phyloP scores from a whole-genome alignment of 805 yeast species.

The Pichia cephalocereana region DNA sequence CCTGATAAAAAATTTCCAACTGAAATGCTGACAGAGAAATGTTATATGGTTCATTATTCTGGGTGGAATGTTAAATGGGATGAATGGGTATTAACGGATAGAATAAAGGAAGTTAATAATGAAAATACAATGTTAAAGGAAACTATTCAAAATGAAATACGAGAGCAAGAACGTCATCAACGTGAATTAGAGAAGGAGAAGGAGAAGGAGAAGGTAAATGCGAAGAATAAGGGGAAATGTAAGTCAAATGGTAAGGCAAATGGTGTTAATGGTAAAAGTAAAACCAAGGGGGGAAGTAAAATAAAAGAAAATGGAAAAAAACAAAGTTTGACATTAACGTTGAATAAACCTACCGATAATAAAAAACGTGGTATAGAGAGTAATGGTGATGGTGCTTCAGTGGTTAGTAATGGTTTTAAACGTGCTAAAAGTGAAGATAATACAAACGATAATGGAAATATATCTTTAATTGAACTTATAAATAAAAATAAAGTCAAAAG shows the following conservation, averaged over 20 bases:
- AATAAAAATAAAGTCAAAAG: not conserved
- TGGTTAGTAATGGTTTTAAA: not conserved
- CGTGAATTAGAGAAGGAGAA: not conserved
- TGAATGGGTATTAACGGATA: constrained; percentile 76
- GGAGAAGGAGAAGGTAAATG: not conserved
- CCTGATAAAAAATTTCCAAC: constrained; percentile 19
- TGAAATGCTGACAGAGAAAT: constrained; percentile 9
- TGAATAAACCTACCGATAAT: not conserved
- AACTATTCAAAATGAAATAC: constrained; percentile 33
- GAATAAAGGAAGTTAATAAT: constrained; percentile 60
- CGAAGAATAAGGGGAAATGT: not conserved
- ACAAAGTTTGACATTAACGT: not conserved
- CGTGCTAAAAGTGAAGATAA: too few species aligned
- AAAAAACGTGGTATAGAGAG: not conserved
- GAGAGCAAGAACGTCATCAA: constrained; percentile 4
- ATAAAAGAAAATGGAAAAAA: not conserved
- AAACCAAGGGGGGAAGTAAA: not conserved
- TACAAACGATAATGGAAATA: not conserved
- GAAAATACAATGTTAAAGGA: constrained; percentile 60
- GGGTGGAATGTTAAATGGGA: constrained; percentile 98
- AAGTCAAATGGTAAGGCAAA: not conserved
- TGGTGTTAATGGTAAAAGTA: not conserved
- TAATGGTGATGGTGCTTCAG: not conserved
- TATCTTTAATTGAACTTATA: not conserved
- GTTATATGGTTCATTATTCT: constrained; percentile 72